Evolutionary conservation across 768 basidiomycete genomes (phyloP).

Genomic region (Thelephora aurantiotincta): DNA sequence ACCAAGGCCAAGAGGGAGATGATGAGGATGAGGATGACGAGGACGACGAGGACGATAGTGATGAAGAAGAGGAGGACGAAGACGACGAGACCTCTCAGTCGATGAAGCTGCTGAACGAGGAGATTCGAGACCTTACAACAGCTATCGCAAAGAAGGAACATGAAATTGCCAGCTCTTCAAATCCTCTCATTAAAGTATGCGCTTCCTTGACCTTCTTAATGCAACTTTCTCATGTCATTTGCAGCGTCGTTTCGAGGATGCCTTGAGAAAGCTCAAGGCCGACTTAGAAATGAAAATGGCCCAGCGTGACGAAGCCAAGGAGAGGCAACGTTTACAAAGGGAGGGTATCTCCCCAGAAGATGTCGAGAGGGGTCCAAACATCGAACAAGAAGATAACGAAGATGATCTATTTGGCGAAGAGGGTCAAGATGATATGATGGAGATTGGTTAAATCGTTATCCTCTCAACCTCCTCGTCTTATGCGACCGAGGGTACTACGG

Average conservation of each 20-base stretch:
- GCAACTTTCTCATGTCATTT: not conserved
- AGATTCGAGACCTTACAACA: constrained; percentile 78
- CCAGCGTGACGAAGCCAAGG: constrained; percentile 70
- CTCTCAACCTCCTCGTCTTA: not conserved
- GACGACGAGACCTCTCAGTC: constrained; percentile 63
- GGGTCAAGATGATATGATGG: constrained; percentile 12
- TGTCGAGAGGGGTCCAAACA: constrained; percentile 27
- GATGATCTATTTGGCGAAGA: constrained; percentile 20
- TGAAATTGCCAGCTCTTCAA: constrained; percentile 73
- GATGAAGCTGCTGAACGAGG: constrained; percentile 71
- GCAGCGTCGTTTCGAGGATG: constrained; percentile 89
- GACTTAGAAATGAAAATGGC: constrained; percentile 77
- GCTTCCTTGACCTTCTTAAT: not conserved
- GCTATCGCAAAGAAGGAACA: constrained; percentile 76
- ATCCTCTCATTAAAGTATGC: constrained; percentile 73
- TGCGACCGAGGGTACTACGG: not conserved
- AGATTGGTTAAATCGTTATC: constrained; percentile 12
- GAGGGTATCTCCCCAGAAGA: constrained; percentile 39
- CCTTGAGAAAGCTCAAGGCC: constrained; percentile 71
- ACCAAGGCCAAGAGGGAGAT: constrained; percentile 44
- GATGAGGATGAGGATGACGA: constrained; percentile 59
- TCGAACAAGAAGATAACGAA: constrained; percentile 19
- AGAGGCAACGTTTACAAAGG: constrained; percentile 56
- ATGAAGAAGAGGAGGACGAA: constrained; percentile 72
- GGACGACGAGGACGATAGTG: constrained; percentile 31